Evolutionary conservation across 2,329 filamentous ascomycete genomes (phyloP).

Genomic region (Trichoderma semiorbis): DNA sequence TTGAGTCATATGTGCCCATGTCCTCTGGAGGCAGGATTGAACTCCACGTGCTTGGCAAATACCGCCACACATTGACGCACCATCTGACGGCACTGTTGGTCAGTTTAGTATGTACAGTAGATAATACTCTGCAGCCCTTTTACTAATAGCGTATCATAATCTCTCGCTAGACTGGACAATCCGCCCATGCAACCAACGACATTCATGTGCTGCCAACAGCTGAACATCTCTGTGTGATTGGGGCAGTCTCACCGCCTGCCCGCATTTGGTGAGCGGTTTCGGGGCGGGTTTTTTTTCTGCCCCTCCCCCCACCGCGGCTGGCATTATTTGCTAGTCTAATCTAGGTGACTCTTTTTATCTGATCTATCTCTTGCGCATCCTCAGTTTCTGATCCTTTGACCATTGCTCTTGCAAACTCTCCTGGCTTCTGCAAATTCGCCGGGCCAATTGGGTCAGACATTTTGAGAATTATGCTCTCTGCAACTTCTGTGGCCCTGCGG

Average conservation of each 20-base stretch:
- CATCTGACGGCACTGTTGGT: neutral
- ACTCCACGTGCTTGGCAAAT: fast-evolving
- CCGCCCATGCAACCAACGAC: neutral
- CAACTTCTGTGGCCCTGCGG: constrained; percentile 40
- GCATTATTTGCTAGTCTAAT: neutral
- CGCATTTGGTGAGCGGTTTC: constrained; percentile 16
- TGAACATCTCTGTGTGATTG: neutral
- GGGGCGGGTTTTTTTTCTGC: constrained; percentile 22
- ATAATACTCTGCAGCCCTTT: neutral
- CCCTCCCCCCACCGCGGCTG: constrained; percentile 20
- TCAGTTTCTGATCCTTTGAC: neutral
- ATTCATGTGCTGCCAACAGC: neutral
- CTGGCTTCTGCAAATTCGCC: neutral
- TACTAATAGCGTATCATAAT: neutral
- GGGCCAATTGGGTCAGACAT: constrained; percentile 25
- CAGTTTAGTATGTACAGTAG: neutral
- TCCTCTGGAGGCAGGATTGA: neutral
- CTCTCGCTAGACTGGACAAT: neutral
- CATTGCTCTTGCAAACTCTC: neutral
- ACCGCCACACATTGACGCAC: neutral
- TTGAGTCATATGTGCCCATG: no score
- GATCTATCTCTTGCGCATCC: neutral
- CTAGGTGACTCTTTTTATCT: constrained; percentile 7
- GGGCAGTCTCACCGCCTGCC: constrained; percentile 12
- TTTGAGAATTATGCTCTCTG: constrained; percentile 40